Evolutionary conservation across 2,329 filamentous ascomycete genomes (phyloP).

Genomic region (Paramyrothecium roridum): DNA sequence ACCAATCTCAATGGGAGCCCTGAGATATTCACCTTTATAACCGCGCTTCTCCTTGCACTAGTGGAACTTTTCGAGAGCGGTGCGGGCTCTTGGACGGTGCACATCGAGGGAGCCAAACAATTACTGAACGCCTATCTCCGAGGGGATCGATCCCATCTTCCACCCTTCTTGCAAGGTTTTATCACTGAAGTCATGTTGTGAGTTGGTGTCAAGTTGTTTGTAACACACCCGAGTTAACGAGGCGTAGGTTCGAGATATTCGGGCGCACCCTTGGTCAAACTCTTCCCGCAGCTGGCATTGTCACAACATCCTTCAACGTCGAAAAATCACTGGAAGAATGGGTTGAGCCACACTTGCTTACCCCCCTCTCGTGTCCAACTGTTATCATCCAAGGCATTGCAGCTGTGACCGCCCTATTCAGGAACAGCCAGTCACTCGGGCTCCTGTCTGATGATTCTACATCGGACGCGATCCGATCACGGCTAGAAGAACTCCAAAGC

Average conservation of each 20-base stretch:
- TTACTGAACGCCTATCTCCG: not conserved
- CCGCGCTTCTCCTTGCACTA: not conserved
- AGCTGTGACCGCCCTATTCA: not conserved
- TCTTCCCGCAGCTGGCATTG: not conserved
- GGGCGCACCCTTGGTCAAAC: not conserved
- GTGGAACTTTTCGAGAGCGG: not conserved
- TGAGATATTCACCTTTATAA: not conserved
- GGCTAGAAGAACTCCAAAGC: not conserved
- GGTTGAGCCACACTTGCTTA: not conserved
- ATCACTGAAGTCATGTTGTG: not conserved
- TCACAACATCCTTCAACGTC: not conserved
- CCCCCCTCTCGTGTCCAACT: not conserved
- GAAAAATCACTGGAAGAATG: no score
- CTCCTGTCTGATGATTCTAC: not conserved
- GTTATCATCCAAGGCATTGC: not conserved
- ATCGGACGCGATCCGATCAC: not conserved
- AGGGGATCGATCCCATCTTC: not conserved
- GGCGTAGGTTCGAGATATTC: not conserved
- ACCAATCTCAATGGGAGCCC: not conserved
- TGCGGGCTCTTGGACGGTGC: not conserved
- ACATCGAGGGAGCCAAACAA: not conserved
- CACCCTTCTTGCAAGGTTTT: not conserved
- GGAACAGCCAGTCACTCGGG: not conserved
- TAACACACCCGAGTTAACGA: not conserved
- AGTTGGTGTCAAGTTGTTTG: not conserved